Base-by-base conservation (phyloP, 345 rosid species). In the Eutrema yunnanense region DNA sequence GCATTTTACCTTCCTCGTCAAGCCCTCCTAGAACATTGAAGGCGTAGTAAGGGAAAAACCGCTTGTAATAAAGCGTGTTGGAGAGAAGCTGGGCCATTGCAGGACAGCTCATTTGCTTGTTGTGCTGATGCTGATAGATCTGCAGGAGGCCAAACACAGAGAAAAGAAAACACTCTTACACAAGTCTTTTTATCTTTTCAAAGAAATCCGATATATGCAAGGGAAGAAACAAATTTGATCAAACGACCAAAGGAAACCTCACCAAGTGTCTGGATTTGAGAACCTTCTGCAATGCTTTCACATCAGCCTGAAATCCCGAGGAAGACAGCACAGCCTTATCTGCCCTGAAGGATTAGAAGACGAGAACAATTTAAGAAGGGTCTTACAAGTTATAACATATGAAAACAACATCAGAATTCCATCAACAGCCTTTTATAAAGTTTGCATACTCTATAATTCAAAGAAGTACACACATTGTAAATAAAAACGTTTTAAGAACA, bases 41-140 rank as follows among this genome's bases (percentile, higher is more conserved):
- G 14, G 98, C 80, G 79, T 96, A 96, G 70, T 96, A 96, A 3
- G 99, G 99, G 67, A 96, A 96, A 86, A 92, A 96, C 2, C 99
- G 89, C 69, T 96, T 96, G 79, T 86, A 96, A 77, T 96, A 96
- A 72, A 95, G 96, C 55, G 99, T 92, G 82, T 96, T 96, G 47
- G 98, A 96, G 56, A 96, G 97, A 51, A 96, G 85, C 79, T 92
- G 98, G 27, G 83, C 97, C 98, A 96, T 92, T 32, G 94, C 98
- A 52, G 96, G 96, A 52, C 94, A 92, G 82, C 97, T 90, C 96
- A 96, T 90, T 78, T 92, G 98, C 81, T 96, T 96, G 83, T 87
- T 92, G 82, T 92, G 97, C 75, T 96, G 98, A 78, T 96, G 99
- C 78, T 96, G 99, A 74, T 96, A 96, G 47, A 88, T 86, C 98